Percentiles rank a stretch among this genome's conserved stretches.
phyloP scores from a whole-genome alignment of 371 early-diverging fungal species.

The Mortierella sp. region DNA sequence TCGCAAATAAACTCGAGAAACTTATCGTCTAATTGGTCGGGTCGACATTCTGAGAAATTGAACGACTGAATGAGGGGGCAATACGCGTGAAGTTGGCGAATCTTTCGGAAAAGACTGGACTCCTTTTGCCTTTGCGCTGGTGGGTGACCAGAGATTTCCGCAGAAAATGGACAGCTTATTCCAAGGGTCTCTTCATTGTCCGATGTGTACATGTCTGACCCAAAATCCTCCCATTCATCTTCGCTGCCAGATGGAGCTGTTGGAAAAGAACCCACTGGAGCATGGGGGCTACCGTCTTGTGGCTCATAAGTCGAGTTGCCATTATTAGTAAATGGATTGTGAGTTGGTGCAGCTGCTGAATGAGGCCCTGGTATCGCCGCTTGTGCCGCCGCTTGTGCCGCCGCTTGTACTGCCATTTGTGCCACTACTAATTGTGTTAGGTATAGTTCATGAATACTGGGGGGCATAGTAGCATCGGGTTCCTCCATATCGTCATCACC shows the following conservation, averaged over 20 bases:
- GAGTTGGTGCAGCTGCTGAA: too few relatives aligned
- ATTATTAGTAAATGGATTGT: not conserved
- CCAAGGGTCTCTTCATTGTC: not conserved
- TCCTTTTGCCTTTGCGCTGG: too few relatives aligned
- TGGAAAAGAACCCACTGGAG: too few relatives aligned
- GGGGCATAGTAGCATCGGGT: not conserved
- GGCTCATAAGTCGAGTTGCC: not conserved
- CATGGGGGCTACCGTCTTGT: not conserved
- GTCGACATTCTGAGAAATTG: slow-evolving; percentile 25
- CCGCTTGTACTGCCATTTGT: too few relatives aligned
- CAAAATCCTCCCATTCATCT: not conserved
- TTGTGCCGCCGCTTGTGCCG: too few relatives aligned
- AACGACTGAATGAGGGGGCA: slow-evolving; percentile 33
- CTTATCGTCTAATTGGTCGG: slow-evolving; percentile 6
- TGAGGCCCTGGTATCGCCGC: too few relatives aligned
- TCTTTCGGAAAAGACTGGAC: not conserved
- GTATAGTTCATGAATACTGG: too few relatives aligned
- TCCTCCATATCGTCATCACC: slow-evolving; percentile 1
- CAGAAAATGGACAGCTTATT: too few relatives aligned
- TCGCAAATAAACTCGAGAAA: slow-evolving; percentile 21
- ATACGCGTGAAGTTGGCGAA: slow-evolving; percentile 12
- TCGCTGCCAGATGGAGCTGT: too few relatives aligned
- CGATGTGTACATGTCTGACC: not conserved
- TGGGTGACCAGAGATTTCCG: too few relatives aligned
- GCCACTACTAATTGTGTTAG: too few relatives aligned